Percentiles rank a stretch among this genome's conserved stretches.
phyloP scores from a whole-genome alignment of 2,329 filamentous ascomycete genomes.

The Clarireedia paspali region DNA sequence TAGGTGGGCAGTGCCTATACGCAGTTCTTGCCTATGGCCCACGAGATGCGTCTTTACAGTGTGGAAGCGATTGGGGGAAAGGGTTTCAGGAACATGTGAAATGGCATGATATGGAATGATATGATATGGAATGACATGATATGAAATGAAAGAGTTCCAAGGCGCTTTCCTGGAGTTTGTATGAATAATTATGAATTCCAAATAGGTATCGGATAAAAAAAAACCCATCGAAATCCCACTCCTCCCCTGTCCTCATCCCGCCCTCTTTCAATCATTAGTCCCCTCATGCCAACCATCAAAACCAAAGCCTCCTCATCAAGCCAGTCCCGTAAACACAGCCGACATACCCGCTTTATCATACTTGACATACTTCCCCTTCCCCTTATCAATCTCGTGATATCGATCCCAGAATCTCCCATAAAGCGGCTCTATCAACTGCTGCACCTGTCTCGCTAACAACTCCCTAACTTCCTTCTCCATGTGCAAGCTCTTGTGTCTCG shows the following conservation, averaged over 20 bases:
- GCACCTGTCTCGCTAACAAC: slow-evolving; percentile 75
- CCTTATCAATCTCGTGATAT: slow-evolving; percentile 96
- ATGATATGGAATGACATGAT: background rate
- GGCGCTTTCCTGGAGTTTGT: too few relatives aligned
- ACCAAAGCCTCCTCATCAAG: background rate
- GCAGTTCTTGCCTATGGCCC: too few relatives aligned
- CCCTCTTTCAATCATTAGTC: background rate
- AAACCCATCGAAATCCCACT: background rate
- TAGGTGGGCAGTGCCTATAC: too few relatives aligned
- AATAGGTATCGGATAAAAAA: slow-evolving; percentile 1
- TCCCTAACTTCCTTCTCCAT: slow-evolving; percentile 89
- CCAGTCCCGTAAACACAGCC: slow-evolving; percentile 39
- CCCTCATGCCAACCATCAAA: background rate
- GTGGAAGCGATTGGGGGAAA: too few relatives aligned
- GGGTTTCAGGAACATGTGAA: too few relatives aligned
- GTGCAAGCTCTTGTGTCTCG: slow-evolving; percentile 70
- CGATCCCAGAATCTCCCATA: slow-evolving; percentile 95
- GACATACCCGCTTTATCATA: slow-evolving; percentile 84
- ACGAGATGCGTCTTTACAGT: too few relatives aligned
- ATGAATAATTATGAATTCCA: background rate
- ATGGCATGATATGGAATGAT: too few relatives aligned
- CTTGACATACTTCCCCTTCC: slow-evolving; percentile 96
- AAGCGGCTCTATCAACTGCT: slow-evolving; percentile 85
- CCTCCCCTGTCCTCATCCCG: too few relatives aligned
- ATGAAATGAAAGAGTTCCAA: background rate